Conservation (phyloP, 2,329 filamentous ascomycete species). For the Amylocarpus encephaloides region DNA sequence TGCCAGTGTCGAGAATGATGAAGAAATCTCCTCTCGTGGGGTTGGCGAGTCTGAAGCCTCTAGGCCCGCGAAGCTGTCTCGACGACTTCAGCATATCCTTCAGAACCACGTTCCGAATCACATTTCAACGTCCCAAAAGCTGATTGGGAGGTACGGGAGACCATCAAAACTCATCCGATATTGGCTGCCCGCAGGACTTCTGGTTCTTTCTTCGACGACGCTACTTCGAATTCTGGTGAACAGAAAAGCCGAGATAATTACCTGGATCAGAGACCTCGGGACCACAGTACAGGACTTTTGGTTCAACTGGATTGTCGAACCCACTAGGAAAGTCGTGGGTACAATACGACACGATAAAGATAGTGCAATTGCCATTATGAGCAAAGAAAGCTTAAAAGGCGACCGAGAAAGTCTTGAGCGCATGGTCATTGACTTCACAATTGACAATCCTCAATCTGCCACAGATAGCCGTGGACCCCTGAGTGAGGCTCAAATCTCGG, state of each 20-base stretch:
- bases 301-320: slow-evolving; percentile 92
- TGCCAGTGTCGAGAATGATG: slow-evolving; percentile 54
- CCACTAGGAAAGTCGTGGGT: slow-evolving; percentile 71
- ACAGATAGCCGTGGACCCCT: slow-evolving; percentile 43
- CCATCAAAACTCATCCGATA: slow-evolving; percentile 74
- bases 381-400: slow-evolving; percentile 80
- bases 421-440: slow-evolving; percentile 95
- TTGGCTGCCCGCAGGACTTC: slow-evolving; percentile 71
- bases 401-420: slow-evolving; percentile 89
- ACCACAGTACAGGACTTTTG: slow-evolving; percentile 82
- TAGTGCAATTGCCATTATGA: slow-evolving; percentile 96
- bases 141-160: slow-evolving; percentile 62
- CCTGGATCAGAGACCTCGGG: slow-evolving; percentile 76
- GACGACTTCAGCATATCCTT: slow-evolving; percentile 64
- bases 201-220: slow-evolving; percentile 78
- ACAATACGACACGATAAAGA: slow-evolving; percentile 90
- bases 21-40: slow-evolving; percentile 48
- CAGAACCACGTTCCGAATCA: slow-evolving; percentile 63
- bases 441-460: slow-evolving; percentile 66
- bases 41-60: slow-evolving; percentile 30
- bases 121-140: slow-evolving; percentile 44
- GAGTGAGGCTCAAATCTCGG: slow-evolving; percentile 62
- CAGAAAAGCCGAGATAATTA: slow-evolving; percentile 66
- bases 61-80: slow-evolving; percentile 53
- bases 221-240: slow-evolving; percentile 73